phyloP scores from a whole-genome alignment of 305 asterid genomes.

The Fraxinus angustifolia region DNA sequence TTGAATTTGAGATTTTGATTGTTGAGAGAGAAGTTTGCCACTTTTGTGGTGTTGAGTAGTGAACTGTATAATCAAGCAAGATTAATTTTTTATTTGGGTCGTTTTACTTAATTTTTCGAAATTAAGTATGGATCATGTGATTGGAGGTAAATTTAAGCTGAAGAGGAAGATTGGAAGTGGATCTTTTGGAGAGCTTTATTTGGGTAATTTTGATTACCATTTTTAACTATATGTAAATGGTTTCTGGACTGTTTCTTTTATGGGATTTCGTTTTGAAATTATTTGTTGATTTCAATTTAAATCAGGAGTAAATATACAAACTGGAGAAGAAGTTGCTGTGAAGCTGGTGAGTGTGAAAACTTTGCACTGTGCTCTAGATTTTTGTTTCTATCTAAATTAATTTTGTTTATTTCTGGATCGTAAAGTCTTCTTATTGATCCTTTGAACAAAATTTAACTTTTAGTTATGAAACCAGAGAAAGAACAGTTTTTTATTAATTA shows the following conservation, averaged over 20 bases:
- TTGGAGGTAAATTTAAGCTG: conserved; percentile 85
- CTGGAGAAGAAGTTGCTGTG: conserved; percentile 82
- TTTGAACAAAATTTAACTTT: neutral
- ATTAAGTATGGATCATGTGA: conserved; percentile 68
- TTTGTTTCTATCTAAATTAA: neutral
- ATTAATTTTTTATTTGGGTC: conserved; percentile 12
- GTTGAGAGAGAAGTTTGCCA: conserved; percentile 13
- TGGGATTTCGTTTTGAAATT: neutral
- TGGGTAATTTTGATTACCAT: conserved; percentile 44
- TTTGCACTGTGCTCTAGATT: conserved; percentile 5
- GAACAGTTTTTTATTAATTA: neutral
- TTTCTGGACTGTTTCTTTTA: neutral
- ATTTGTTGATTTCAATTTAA: conserved; percentile 5
- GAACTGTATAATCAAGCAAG: conserved; percentile 22
- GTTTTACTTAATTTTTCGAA: conserved; percentile 21
- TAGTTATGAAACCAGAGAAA: neutral
- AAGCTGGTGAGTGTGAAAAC: conserved; percentile 56
- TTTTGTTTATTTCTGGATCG: neutral
- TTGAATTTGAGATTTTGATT: conserved; percentile 28
- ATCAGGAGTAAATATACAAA: conserved; percentile 64
- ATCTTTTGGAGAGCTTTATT: conserved; percentile 90
- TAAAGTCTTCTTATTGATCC: neutral
- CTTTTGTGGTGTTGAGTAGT: conserved; percentile 10
- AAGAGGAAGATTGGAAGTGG: conserved; percentile 94
- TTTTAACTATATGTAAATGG: neutral